phyloP scores from a whole-genome alignment of 257 asterid genomes.

The Solanum dulcamara region DNA sequence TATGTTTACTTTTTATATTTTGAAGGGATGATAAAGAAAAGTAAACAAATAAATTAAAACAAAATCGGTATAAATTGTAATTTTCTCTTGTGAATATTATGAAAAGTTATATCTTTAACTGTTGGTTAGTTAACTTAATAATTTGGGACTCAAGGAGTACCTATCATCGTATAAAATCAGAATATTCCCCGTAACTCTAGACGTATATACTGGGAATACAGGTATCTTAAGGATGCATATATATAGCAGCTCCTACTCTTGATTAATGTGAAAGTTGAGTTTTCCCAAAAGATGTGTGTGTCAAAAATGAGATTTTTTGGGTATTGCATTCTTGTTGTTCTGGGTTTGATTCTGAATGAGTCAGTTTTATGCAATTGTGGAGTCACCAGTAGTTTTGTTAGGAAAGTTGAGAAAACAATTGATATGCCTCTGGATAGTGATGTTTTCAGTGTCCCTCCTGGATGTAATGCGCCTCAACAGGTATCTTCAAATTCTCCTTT shows the following conservation, averaged over 20 bases:
- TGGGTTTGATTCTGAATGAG: constrained; percentile 22
- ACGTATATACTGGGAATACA: neutral
- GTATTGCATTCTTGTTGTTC: constrained; percentile 13
- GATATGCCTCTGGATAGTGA: constrained; percentile 85
- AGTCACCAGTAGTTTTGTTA: constrained; percentile 51
- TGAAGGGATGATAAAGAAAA: too few relatives aligned
- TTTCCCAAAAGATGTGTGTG: constrained; percentile 13
- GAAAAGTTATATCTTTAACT: too few relatives aligned
- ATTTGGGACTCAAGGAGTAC: too few relatives aligned
- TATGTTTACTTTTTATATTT: too few relatives aligned
- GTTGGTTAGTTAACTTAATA: too few relatives aligned
- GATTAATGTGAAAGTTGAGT: neutral
- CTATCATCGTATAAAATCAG: constrained; percentile 8
- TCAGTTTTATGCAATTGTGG: constrained; percentile 57
- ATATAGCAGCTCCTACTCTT: neutral
- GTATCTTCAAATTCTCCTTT: constrained; percentile 4
- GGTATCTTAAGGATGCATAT: neutral
- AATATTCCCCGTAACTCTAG: constrained; percentile 27
- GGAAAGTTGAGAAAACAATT: constrained; percentile 33
- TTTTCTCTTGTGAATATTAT: too few relatives aligned
- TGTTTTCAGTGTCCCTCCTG: constrained; percentile 68
- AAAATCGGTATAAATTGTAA: too few relatives aligned
- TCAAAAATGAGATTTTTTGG: neutral
- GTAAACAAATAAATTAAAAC: too few relatives aligned
- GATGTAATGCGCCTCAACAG: constrained; percentile 94